These are phyloP conservation scores for Astrephomene gubernaculifera DNA, from an alignment of 139 green algal species.

Conservation along the genomic window DNA sequence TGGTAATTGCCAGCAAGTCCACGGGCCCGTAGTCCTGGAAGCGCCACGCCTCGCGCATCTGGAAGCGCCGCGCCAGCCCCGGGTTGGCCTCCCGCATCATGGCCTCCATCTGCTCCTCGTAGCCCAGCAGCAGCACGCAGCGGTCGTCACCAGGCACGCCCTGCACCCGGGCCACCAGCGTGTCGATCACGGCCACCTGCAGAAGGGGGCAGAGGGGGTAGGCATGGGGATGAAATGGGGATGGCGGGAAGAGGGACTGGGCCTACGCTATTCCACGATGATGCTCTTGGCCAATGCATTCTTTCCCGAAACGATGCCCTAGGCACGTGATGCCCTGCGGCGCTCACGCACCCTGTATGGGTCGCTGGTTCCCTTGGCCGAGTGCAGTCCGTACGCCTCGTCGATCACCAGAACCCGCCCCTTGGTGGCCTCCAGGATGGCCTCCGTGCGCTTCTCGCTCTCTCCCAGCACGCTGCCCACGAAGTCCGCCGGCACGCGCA, in stretches of 20 bases:
- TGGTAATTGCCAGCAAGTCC: slow-evolving; percentile 59
- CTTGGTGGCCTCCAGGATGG: slow-evolving; percentile 55
- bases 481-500: slow-evolving; percentile 61
- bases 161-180: slow-evolving; percentile 67
- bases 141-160: slow-evolving; percentile 65
- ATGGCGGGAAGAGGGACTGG: too few relatives aligned
- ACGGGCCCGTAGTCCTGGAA: slow-evolving; percentile 65
- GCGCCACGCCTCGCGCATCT: slow-evolving; percentile 41
- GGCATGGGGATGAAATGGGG: neutral
- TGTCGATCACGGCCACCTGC: slow-evolving; percentile 61
- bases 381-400: slow-evolving; percentile 62
- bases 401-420: slow-evolving; percentile 71
- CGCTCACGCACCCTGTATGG: slow-evolving; percentile 56
- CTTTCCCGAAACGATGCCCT: too few relatives aligned
- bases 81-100: slow-evolving; percentile 67
- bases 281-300: too few relatives aligned
- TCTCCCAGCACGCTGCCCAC: slow-evolving; percentile 56
- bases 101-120: slow-evolving; percentile 58
- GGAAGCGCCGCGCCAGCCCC: slow-evolving; percentile 62
- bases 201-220: neutral
- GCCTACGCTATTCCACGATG: too few relatives aligned
- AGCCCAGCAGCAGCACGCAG: slow-evolving; percentile 69
- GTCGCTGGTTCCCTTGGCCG: slow-evolving; percentile 26
- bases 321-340: too few relatives aligned
- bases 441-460: slow-evolving; percentile 59